Evolutionary conservation across 805 yeast species (phyloP).

Genomic region (Teunomyces pallodes): DNA sequence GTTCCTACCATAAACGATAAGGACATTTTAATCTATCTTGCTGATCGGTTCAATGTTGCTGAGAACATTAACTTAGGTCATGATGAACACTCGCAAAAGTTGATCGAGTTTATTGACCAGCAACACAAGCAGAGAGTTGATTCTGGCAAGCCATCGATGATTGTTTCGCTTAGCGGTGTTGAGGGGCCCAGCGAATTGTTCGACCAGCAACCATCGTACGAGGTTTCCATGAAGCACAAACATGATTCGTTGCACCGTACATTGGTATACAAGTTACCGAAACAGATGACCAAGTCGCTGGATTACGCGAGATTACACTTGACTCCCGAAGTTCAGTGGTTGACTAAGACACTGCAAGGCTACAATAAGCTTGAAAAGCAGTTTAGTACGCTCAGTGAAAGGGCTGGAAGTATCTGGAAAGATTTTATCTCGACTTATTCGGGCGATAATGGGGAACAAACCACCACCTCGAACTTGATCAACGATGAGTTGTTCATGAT

Average conservation of each 20-base stretch:
- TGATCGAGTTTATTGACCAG: constrained; percentile 23
- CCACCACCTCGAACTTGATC: constrained; percentile 23
- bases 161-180: constrained; percentile 43
- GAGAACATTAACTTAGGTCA: constrained; percentile 33
- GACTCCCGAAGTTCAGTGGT: constrained; percentile 25
- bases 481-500: constrained; percentile 47
- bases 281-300: constrained; percentile 9
- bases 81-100: constrained; percentile 22
- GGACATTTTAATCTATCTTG: constrained; percentile 42
- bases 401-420: constrained; percentile 37
- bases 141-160: constrained; percentile 25
- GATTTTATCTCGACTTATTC: constrained; percentile 17
- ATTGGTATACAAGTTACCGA: constrained; percentile 18
- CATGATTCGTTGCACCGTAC: constrained; percentile 8
- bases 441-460: background rate
- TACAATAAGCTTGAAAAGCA: constrained; percentile 11
- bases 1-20: constrained; percentile 6
- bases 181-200: constrained; percentile 31
- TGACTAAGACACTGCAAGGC: constrained; percentile 4
- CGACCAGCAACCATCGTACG: constrained; percentile 20
- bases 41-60: constrained; percentile 44
- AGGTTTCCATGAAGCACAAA: constrained; percentile 10
- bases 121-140: constrained; percentile 9
- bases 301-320: constrained; percentile 13
- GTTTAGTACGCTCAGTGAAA: constrained; percentile 27